Base-by-base conservation (phyloP, 768 basidiomycete species). In the Auricularia sp. region DNA sequence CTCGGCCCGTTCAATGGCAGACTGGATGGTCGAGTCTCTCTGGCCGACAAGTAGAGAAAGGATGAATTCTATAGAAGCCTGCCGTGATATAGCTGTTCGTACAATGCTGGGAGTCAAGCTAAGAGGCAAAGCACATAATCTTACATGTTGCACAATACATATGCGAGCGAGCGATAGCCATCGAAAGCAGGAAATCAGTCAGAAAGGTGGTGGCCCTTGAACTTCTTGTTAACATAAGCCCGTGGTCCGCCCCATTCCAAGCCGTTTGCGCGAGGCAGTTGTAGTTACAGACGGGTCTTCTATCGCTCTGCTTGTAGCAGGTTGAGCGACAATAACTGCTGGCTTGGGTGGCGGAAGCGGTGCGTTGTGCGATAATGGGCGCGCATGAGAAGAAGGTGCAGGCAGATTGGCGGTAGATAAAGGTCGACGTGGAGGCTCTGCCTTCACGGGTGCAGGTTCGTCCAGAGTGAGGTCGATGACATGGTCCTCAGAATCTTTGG, bases 171-270 rank as follows among this genome's bases (percentile, higher is more conserved):
- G 39, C 12, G 39, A 42, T 42, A 42, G 39, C 39, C 7, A 42
- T 42, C 39, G 39, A 42, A 42, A 42, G 39, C 39, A 5, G 7
- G 39, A 14, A 14, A 7, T 42, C 39, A 42, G 8, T 42, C 39
- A 42, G 39, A 14, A 29, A 64, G 42, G 10, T 62, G 61, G 16
- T 21, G 36, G 43, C 8, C 7, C 73, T 86, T 87, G 78, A 87
- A 87, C 74, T 85, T 87, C 74, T 87, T 88, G 72, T 87, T 88
- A 29, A 82, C 68, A 70, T 87, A 87, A 87, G 3, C 83, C 82
- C 8, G 36, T 73, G 3, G 72, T 72, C 68, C 82, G 76, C 18
- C 84, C 84, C 85, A 87, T 86, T 0, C 87, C 87, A 62, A 87
- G 74, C 54, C 85, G 77, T 65, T 53, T 53, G 18, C 36, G 35